Percentiles rank a stretch among this genome's conserved stretches.
These are phyloP conservation scores for Calophaca sinica DNA, from an alignment of 306 rosid genomes.

Conservation along the genomic window DNA sequence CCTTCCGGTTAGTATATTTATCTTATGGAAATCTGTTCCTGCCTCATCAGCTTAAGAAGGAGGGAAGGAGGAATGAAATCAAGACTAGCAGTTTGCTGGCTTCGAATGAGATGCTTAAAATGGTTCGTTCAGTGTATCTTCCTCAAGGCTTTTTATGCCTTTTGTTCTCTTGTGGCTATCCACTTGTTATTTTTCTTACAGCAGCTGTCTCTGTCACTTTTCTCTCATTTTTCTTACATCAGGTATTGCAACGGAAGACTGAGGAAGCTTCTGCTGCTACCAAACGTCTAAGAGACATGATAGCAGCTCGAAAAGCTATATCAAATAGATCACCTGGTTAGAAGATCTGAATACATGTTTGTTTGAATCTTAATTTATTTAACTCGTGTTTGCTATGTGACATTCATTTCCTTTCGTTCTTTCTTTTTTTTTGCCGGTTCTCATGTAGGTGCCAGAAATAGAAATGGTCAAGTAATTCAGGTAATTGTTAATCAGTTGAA, in stretches of 20 bases:
- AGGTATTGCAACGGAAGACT: slow-evolving; percentile 95
- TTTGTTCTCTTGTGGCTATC: not conserved
- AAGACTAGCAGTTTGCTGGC: slow-evolving; percentile 68
- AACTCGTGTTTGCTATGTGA: not conserved
- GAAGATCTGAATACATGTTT: slow-evolving; percentile 31
- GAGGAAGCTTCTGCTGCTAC: slow-evolving; percentile 79
- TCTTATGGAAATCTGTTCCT: slow-evolving; percentile 39
- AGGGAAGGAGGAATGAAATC: slow-evolving; percentile 62
- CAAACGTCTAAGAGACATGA: slow-evolving; percentile 68
- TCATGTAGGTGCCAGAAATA: slow-evolving; percentile 67
- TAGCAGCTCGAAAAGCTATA: slow-evolving; percentile 71
- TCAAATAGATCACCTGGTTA: slow-evolving; percentile 63
- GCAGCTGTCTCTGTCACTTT: not conserved
- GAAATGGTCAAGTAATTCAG: slow-evolving; percentile 57
- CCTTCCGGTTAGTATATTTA: not conserved
- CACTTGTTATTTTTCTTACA: slow-evolving; percentile 23
- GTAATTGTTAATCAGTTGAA: slow-evolving; percentile 55
- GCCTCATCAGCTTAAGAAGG: slow-evolving; percentile 80
- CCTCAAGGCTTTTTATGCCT: not conserved
- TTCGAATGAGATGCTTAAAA: slow-evolving; percentile 79
- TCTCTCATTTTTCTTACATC: slow-evolving; percentile 38
- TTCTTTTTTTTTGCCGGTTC: slow-evolving; percentile 37
- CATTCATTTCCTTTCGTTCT: slow-evolving; percentile 22
- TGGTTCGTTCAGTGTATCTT: slow-evolving; percentile 52
- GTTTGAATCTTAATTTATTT: slow-evolving; percentile 28